Base-by-base conservation (phyloP, 345 rosid genomes). In the Lumnitzera littorea region DNA sequence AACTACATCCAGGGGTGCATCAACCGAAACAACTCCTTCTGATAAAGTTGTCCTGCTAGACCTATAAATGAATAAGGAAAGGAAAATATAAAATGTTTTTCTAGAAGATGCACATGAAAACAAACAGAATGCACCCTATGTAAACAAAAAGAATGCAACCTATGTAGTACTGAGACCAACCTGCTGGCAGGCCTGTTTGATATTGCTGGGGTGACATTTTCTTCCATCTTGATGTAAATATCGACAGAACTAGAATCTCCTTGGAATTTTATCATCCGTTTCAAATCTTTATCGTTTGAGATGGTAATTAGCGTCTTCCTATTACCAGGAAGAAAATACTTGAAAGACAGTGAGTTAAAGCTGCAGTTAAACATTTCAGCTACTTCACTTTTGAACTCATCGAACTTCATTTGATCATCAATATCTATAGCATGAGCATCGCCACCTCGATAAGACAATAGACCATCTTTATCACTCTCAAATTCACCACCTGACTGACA, bases 21-120 rank as follows among this genome's bases (percentile, higher is more conserved):
- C 81, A 20, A 67, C 55, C 23, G 81, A 79, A 58, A 81, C 76
- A 65, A 79, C 70, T 13, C 85, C 83, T 75, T 91, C 98, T 1
- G 94, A 87, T 58, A 91, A 68, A 61, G 91, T 85, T 36, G 96
- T 89, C 80, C 95, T 82, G 81, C 98, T 91, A 8, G 95, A 91
- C 71, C 96, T 91, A 64, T 56, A 72, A 58, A 36, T 36, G 43
- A 68, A 64, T 24, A 23, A 58, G 31, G 25, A 51, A 57, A 62
- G 49, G n/a, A 62, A 58, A 62, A 17, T 69, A 58, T 49, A 29
- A 56, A 56, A 52, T 5, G 11, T 5, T 23, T 15, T 20, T 2
- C 8, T 31, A 24, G 31, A 24, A 24, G 25, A 2, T 4, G 36
- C 31, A 57, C 24, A 13, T 14, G 25, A 72, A 46, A 67, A 48